Evolutionary conservation across 345 rosid genomes (phyloP), one percentile per base, ranked within the genome.

Genomic region (Diplotaxis tenuifolia): DNA sequence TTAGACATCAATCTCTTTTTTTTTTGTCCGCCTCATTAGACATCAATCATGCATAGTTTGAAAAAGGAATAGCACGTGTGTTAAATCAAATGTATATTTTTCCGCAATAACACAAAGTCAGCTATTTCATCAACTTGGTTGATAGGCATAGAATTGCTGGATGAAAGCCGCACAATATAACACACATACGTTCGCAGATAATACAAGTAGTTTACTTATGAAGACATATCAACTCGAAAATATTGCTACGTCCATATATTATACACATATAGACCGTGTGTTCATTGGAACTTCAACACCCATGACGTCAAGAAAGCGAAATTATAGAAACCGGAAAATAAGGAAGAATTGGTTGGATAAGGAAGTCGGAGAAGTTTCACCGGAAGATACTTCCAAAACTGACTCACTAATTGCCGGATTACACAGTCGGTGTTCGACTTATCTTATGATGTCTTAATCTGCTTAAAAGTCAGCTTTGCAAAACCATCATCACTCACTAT

Each of bases 371-470:
- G 53, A 74, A 16, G 4, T 32, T 47, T 6, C 9, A 73, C 23
- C 54, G 56, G 68, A 23, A 67, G 68, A 61, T 75, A 68, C 68
- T 50, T 75, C 78, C 73, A 75, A 75, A 75, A 67, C 34, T 4
- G 14, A 50, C 34, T 52, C 63, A 75, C 78, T 75, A 50, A 36
- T 67, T 67, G 62, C 73, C 61, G 15, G 77, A 73, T 65, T 47
- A 58, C 9, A 70, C 77, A 20, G 62, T 21, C 69, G 49, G 7
- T 25, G 64, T 19, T 12, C 76, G 65, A 73, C 76, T 65, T 27
- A 40, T 73, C 64, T 73, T 4, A 14, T 19, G 27, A 20, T 16
- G 53, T 34, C 65, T 45, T 47, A 47, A 2, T 59, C 52, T 14
- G 54, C 55, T 74, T 40, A 21, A 49, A 67, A 60, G 67, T 67